A percentile compares a stretch with the other conserved stretches of the same genome.
Evolutionary conservation across 441 rosid species (phyloP).

Genomic region (Syzygium syzygioides): DNA sequence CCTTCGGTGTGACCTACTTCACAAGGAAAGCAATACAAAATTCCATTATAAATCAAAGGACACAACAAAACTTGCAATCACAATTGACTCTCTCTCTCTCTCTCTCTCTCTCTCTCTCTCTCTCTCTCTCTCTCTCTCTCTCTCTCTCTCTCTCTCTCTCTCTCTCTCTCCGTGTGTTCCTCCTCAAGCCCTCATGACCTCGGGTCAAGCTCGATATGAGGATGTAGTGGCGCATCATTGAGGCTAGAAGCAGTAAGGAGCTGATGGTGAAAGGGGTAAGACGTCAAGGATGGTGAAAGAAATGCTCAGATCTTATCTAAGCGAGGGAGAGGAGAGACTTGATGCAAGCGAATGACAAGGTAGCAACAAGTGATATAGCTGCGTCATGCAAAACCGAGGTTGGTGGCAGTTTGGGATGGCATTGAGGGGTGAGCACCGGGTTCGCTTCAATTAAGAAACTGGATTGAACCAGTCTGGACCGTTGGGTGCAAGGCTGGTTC

Average conservation of each 20-base stretch:
- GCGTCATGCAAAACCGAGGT: not conserved
- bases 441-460: not conserved
- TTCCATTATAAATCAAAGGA: not conserved
- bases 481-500: not conserved
- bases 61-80: not conserved
- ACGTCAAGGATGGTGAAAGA: not conserved
- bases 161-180: not conserved
- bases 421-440: not conserved
- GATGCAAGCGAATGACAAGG: not conserved
- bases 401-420: not conserved
- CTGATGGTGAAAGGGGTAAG: not conserved
- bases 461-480: not conserved
- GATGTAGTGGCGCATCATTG: not conserved
- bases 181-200: not conserved
- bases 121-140: not conserved
- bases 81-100: not conserved
- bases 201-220: not conserved
- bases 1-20: not conserved
- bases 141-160: not conserved
- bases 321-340: not conserved
- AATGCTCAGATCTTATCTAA: not conserved
- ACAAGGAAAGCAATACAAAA: not conserved
- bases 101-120: not conserved
- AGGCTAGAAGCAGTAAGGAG: not conserved
- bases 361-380: not conserved